Evolutionary conservation across 208 protist species (phyloP).

Genomic region (Trypanosoma cruzi): DNA sequence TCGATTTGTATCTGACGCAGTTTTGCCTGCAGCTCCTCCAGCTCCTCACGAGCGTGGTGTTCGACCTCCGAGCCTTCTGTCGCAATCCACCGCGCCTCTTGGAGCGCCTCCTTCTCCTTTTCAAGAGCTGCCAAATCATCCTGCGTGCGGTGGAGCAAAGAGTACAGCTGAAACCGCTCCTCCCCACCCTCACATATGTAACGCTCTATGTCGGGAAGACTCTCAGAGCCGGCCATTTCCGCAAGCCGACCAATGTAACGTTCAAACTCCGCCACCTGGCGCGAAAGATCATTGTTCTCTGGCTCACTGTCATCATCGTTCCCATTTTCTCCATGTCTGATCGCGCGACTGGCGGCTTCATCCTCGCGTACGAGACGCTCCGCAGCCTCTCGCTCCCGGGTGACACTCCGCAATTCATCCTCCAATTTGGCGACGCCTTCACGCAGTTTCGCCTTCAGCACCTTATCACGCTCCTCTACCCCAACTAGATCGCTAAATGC

Average conservation of each 20-base stretch:
- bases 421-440: slow-evolving; percentile 54
- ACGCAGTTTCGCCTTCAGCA: slow-evolving; percentile 39
- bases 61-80: slow-evolving; percentile 6
- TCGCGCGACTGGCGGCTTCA: background rate
- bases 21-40: slow-evolving; percentile 22
- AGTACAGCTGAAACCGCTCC: slow-evolving; percentile 58
- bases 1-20: slow-evolving; percentile 28
- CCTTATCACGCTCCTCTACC: slow-evolving; percentile 63
- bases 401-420: slow-evolving; percentile 32
- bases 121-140: slow-evolving; percentile 43
- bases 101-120: slow-evolving; percentile 10
- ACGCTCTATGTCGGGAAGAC: slow-evolving; percentile 46
- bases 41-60: slow-evolving; percentile 1
- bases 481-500: slow-evolving; percentile 71
- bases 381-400: slow-evolving; percentile 32
- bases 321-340: background rate
- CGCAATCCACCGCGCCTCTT: background rate
- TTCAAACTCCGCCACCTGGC: slow-evolving; percentile 43
- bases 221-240: slow-evolving; percentile 52
- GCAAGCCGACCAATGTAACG: slow-evolving; percentile 42
- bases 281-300: slow-evolving; percentile 9
- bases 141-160: slow-evolving; percentile 49
- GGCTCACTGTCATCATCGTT: slow-evolving; percentile 13
- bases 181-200: slow-evolving; percentile 52
- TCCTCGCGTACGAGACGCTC: slow-evolving; percentile 7